Conservation (phyloP, 2,329 filamentous ascomycete species). For the Massarina eburnea region DNA sequence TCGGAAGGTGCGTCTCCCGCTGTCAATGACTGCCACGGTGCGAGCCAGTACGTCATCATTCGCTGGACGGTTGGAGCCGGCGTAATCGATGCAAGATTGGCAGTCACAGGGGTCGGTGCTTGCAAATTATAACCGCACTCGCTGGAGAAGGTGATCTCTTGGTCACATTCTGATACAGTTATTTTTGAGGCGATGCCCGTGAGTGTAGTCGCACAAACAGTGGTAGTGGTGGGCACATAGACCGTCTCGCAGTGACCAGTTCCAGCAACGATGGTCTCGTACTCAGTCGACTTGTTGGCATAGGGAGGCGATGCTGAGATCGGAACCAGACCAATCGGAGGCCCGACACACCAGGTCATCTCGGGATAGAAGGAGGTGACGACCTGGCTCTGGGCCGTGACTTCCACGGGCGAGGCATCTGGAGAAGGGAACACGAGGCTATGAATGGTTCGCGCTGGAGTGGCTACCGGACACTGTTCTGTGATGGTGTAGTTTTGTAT, state of each 20-base stretch:
- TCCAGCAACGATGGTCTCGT: constrained; percentile 20
- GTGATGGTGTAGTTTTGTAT: constrained; percentile 16
- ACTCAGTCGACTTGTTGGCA: constrained; percentile 40
- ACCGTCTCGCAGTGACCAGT: constrained; percentile 44
- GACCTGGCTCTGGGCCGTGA: constrained; percentile 48
- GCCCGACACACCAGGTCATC: constrained; percentile 47
- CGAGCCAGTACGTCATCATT: constrained; percentile 48
- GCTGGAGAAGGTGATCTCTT: constrained; percentile 51
- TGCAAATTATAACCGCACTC: constrained; percentile 47
- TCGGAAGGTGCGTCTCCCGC: constrained; percentile 42
- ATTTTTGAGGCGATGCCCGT: constrained; percentile 45
- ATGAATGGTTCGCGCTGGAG: constrained; percentile 23
- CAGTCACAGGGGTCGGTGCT: constrained; percentile 33
- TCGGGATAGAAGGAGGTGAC: constrained; percentile 47
- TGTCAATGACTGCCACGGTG: constrained; percentile 48
- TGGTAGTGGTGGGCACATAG: constrained; percentile 45
- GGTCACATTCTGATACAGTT: constrained; percentile 46
- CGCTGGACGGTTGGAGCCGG: constrained; percentile 42
- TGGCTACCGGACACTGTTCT: constrained; percentile 15
- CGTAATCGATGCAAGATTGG: constrained; percentile 33
- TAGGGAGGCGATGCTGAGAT: constrained; percentile 40
- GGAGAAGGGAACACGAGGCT: constrained; percentile 47
- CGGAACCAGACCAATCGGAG: constrained; percentile 39
- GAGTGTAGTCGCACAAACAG: constrained; percentile 48
- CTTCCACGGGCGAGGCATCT: constrained; percentile 43